These are phyloP conservation scores for Nosema bombycis DNA, from an alignment of 371 early-diverging fungal genomes.

Conservation along the genomic window DNA sequence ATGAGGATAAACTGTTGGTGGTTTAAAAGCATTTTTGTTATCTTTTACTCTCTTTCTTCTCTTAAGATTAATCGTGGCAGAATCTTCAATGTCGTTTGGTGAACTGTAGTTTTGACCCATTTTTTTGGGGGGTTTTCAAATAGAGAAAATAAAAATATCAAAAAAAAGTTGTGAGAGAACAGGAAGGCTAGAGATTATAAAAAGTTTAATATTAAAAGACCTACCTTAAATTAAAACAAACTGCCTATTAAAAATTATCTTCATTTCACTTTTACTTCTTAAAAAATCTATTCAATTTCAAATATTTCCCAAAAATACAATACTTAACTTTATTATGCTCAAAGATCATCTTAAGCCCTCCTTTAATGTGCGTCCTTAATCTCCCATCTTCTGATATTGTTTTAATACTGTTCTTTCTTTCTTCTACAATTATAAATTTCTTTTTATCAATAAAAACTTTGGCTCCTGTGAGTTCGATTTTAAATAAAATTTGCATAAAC, in stretches of 20 bases:
- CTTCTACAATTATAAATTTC: slow-evolving; percentile 39
- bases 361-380: slow-evolving; percentile 34
- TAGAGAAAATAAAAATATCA: too few species aligned
- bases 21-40: slow-evolving; percentile 39
- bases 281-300: slow-evolving; percentile 45
- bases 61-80: slow-evolving; percentile 49
- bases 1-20: slow-evolving; percentile 42
- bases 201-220: too few species aligned
- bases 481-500: slow-evolving; percentile 29
- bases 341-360: slow-evolving; percentile 8
- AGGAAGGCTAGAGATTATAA: too few species aligned
- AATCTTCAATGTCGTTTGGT: slow-evolving; percentile 33
- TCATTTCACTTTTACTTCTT: slow-evolving; percentile 44
- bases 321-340: slow-evolving; percentile 25
- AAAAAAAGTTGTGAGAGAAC: too few species aligned
- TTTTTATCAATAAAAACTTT: slow-evolving; percentile 16
- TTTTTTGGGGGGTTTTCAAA: slow-evolving; percentile 11
- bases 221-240: too few species aligned
- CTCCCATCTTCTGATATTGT: slow-evolving; percentile 19
- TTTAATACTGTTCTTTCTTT: slow-evolving; percentile 40
- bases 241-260: too few species aligned
- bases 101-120: slow-evolving; percentile 41
- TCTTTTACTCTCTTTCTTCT: slow-evolving; percentile 53
- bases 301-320: slow-evolving; percentile 25
- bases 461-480: slow-evolving; percentile 46